Conservation (phyloP, 495 filamentous ascomycete species). For the Penicillium verhagenii region DNA sequence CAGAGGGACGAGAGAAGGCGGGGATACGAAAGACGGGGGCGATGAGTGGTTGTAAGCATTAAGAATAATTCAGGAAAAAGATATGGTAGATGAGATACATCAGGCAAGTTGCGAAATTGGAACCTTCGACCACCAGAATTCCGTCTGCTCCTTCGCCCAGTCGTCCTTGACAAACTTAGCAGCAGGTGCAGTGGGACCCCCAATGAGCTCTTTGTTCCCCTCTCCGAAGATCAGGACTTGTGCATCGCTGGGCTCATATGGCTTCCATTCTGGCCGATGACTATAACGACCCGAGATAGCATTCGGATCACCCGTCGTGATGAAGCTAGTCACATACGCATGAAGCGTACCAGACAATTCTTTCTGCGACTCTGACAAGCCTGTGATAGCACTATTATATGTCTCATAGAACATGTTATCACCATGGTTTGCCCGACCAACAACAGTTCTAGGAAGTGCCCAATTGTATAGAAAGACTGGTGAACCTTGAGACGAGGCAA, state of each 20-base stretch:
- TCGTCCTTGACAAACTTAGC: constrained; percentile 43
- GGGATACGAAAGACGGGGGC: too few species aligned
- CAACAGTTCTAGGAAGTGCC: constrained; percentile 47
- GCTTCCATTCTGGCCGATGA: constrained; percentile 33
- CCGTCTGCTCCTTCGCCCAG: constrained; percentile 49
- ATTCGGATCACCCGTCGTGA: constrained; percentile 52
- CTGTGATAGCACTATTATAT: constrained; percentile 44
- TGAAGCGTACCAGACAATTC: constrained; percentile 53
- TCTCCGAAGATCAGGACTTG: constrained; percentile 56
- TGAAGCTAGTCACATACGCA: constrained; percentile 57
- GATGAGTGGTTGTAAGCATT: too few species aligned
- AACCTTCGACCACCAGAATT: constrained; percentile 56
- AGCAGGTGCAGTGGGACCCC: constrained; percentile 40
- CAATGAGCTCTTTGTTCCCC: constrained; percentile 59
- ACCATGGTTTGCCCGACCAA: constrained; percentile 57
- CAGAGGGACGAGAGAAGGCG: too few species aligned
- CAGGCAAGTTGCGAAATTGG: constrained; percentile 33
- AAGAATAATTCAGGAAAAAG: too few species aligned
- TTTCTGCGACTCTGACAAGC: constrained; percentile 40
- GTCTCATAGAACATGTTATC: constrained; percentile 59
- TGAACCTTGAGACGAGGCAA: constrained; percentile 36
- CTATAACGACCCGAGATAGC: constrained; percentile 21
- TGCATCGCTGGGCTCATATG: constrained; percentile 16
- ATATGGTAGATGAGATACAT: too few species aligned
- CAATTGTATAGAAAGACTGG: constrained; percentile 60